Conservation (phyloP, 768 basidiomycete species). For the Auricularia heimuer region DNA sequence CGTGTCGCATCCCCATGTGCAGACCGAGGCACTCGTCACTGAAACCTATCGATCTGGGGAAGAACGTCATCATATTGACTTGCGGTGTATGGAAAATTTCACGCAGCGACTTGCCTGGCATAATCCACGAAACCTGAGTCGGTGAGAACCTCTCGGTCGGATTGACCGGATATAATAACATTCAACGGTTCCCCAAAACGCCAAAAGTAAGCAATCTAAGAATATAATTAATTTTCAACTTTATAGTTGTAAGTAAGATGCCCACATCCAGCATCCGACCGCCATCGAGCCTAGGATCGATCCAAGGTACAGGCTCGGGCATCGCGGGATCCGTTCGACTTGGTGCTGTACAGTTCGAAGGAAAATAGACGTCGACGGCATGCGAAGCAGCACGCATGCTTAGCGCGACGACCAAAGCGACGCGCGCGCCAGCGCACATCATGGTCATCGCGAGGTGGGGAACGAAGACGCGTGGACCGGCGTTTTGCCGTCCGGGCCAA, state of each 20-base stretch:
- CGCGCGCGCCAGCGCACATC: too few species aligned
- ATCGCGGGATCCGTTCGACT: too few species aligned
- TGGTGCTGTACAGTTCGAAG: too few species aligned
- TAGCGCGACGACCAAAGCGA: too few species aligned
- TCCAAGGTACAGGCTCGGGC: constrained; percentile 20
- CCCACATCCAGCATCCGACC: constrained; percentile 70
- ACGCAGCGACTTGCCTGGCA: constrained; percentile 39
- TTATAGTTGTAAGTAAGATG: constrained; percentile 5
- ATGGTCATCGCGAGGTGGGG: too few species aligned
- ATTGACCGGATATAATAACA: constrained; percentile 67
- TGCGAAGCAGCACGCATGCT: too few species aligned
- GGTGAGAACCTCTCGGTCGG: constrained; percentile 72
- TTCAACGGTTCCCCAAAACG: constrained; percentile 68
- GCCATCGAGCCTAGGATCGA: constrained; percentile 64
- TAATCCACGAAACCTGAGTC: constrained; percentile 61
- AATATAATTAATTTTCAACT: neutral
- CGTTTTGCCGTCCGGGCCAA: too few species aligned
- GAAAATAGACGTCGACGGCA: too few species aligned
- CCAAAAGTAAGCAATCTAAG: neutral
- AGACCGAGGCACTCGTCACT: constrained; percentile 75
- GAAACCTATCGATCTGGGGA: constrained; percentile 63
- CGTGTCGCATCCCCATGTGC: constrained; percentile 64
- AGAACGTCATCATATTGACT: neutral
- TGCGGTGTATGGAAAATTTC: neutral
- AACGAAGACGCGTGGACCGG: too few species aligned